Evolutionary conservation across 2,329 filamentous ascomycete species (phyloP), one percentile per base, ranked within the genome.

Genomic region (Xylaria sp.): DNA sequence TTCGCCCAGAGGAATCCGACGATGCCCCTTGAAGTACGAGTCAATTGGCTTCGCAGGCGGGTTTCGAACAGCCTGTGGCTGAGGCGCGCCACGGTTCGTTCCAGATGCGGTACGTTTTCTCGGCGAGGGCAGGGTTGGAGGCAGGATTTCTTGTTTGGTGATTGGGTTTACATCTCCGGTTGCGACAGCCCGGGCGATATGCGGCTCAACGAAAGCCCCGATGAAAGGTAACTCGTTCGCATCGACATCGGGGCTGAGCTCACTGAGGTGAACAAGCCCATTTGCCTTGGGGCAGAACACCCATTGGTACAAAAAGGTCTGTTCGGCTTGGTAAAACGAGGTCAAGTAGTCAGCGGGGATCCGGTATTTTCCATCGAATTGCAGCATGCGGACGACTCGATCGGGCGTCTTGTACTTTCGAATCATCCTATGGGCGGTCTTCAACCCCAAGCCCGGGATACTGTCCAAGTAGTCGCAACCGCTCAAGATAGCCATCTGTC

Each of bases 381-480:
- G 90, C 18, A 96, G 76, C 76, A 91, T 89, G 47, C 87, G 86
- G 51, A 99, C 76, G 17, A 95, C 82, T 54, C 87, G 88, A 48
- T 97, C 93, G 5, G 94, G 83, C 0, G 85, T 90, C 71, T 93
- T 96, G 75, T 96, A 85, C 71, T 95, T 96, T 55, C 93, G 86
- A 54, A 99, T 82, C 76, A 94, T 84, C 41, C 92, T 87, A 72
- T 99, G 90, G 0, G 94, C 93, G 5, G 92, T 97, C 78, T 97
- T 97, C 51, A 99, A 73, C 0, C 94, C 94, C 72, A 99, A 85
- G 46, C 89, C 89, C 52, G 85, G 87, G 57, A 99, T 90, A 54
- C 89, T 89, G 2, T 87, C 78, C n/a, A 97, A 81, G 71, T 99
- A 99, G 70, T 99, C 94, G 69, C 94, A 99, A 7, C 94, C 94